Base-by-base conservation (phyloP, 768 basidiomycete genomes). In the Boletus rubescentipes region DNA sequence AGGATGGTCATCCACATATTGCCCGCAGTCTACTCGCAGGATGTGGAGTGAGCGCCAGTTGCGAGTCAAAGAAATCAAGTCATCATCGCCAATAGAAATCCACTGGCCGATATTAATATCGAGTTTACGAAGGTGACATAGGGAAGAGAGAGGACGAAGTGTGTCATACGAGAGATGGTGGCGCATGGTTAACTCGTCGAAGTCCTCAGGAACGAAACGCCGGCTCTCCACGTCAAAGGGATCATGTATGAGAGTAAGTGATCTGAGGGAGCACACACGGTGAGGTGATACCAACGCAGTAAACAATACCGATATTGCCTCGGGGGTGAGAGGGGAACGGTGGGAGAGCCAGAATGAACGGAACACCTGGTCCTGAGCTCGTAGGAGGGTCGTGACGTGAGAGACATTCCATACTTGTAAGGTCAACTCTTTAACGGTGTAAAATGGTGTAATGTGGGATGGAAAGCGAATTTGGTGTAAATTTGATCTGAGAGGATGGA, bases 51-150 rank as follows among this genome's bases (percentile, higher is more conserved):
- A 36, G 9, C 44, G 51, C 51, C 58, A 59, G 26, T 42, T 50
- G 14, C 45, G 44, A 12, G 47, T 10, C 35, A 60, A 14, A 31
- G 44, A 38, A 18, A 20, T 7, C 21, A 54, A 31, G 5, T 43
- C 39, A 16, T 47, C 44, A 2, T 60, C 51, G 26, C 53, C 42
- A 14, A 59, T 30, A 4, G 50, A 45, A n/a, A 49, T 23, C 49
- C 48, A 57, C 15, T 3, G 12, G n/a, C 49, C 30, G 10, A 42
- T 14, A n/a, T 58, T n/a, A 9, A 58, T 2, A 1, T 5, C 20
- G 2, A 51, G 36, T 16, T 12, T 9, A 16, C 30, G 32, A 10
- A 59, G 50, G 16, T 15, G 44, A 32, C 2, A 10, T 2, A 58
- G 21, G 37, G 45, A 34, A 21, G 26, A 21, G 20, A 59, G 50